Evolutionary conservation across 495 filamentous ascomycete genomes (phyloP).

Genomic region (Penicillium ucsense): DNA sequence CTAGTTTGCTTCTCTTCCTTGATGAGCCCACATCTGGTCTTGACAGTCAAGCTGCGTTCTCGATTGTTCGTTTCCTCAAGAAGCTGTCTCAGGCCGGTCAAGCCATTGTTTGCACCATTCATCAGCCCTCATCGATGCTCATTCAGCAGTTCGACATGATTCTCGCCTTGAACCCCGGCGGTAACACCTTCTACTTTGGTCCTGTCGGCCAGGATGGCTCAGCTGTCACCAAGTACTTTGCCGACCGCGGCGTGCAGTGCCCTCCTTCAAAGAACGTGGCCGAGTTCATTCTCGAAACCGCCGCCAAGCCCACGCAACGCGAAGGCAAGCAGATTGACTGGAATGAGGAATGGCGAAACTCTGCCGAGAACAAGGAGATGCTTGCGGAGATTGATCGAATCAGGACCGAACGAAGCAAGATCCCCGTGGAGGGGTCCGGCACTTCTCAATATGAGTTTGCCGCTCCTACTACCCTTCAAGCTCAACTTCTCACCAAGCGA

Average conservation of each 20-base stretch:
- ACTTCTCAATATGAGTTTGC: constrained; percentile 49
- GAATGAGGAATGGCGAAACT: constrained; percentile 64
- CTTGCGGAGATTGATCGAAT: constrained; percentile 53
- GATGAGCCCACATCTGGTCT: constrained; percentile 79
- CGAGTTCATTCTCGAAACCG: constrained; percentile 78
- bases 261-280: constrained; percentile 64
- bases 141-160: constrained; percentile 73
- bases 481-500: constrained; percentile 50
- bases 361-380: constrained; percentile 41
- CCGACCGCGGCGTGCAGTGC: constrained; percentile 48
- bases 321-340: constrained; percentile 51
- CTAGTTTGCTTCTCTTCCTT: constrained; percentile 68
- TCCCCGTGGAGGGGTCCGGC: constrained; percentile 27
- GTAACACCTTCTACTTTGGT: constrained; percentile 68
- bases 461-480: constrained; percentile 50
- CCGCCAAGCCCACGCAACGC: constrained; percentile 46
- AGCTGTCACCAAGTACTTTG: constrained; percentile 58
- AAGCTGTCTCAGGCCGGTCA: constrained; percentile 72
- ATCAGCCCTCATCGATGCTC: constrained; percentile 62
- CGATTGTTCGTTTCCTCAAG: constrained; percentile 73
- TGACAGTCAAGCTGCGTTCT: constrained; percentile 75
- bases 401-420: constrained; percentile 42
- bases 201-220: constrained; percentile 55
- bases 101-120: constrained; percentile 74
- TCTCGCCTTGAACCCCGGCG: constrained; percentile 58